These are phyloP conservation scores for Russula compacta DNA, from an alignment of 768 basidiomycete species.

Conservation along the genomic window DNA sequence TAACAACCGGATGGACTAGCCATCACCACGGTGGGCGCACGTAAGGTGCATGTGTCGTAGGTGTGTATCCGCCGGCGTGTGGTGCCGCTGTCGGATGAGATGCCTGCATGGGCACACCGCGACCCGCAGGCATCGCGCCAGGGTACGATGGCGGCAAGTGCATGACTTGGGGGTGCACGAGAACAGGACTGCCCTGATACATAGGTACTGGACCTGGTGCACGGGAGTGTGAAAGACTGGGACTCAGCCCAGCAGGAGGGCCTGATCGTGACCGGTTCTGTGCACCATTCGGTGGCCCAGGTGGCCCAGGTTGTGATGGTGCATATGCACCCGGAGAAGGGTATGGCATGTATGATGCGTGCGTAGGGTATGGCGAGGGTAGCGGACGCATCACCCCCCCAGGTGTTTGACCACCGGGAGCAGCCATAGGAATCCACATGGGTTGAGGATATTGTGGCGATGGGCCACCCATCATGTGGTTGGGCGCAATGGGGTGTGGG, in stretches of 20 bases:
- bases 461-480: constrained; percentile 56
- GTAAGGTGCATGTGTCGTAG: constrained; percentile 7
- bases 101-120: constrained; percentile 33
- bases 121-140: constrained; percentile 25
- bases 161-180: constrained; percentile 44
- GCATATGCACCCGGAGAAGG: constrained; percentile 43
- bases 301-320: constrained; percentile 34
- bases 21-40: constrained; percentile 1
- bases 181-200: constrained; percentile 59
- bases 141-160: constrained; percentile 30
- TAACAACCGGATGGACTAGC: neutral
- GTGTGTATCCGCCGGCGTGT: constrained; percentile 12
- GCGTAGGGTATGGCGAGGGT: constrained; percentile 54
- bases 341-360: constrained; percentile 48
- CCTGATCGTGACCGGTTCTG: constrained; percentile 32
- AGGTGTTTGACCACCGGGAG: constrained; percentile 36
- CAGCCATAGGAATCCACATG: constrained; percentile 49
- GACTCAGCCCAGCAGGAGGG: constrained; percentile 47
- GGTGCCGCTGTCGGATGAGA: constrained; percentile 28
- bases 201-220: constrained; percentile 32
- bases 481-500: constrained; percentile 46
- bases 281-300: constrained; percentile 30
- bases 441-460: constrained; percentile 50
- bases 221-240: constrained; percentile 46
- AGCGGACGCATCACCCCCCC: constrained; percentile 47